Percentiles rank a stretch among this genome's conserved stretches.
Conservation (phyloP, 164 flowering plant species). For the Sedum album region DNA sequence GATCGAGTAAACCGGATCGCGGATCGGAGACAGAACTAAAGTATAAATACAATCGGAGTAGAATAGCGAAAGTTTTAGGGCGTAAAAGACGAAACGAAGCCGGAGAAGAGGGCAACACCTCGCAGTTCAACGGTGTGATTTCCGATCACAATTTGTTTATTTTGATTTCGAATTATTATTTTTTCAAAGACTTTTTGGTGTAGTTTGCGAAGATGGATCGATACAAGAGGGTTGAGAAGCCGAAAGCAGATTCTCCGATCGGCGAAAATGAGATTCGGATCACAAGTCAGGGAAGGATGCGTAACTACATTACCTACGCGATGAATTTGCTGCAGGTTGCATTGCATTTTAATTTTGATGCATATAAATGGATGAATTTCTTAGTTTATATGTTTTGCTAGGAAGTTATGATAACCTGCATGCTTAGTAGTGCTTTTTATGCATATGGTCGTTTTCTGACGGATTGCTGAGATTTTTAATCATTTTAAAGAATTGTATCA, state of each 20-base stretch:
- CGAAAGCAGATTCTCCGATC: constrained; percentile 7
- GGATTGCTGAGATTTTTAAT: too few relatives aligned
- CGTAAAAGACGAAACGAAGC: constrained; percentile 5
- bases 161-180: background rate
- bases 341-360: background rate
- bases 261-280: constrained; percentile 8
- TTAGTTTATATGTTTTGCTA: background rate
- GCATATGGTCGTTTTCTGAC: too few relatives aligned
- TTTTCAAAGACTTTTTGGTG: background rate
- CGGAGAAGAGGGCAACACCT: background rate
- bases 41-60: background rate
- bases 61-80: background rate
- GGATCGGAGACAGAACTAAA: background rate
- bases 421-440: too few relatives aligned
- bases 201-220: constrained; percentile 1
- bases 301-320: constrained; percentile 7
- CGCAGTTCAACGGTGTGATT: background rate
- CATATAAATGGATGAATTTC: too few relatives aligned
- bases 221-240: constrained; percentile 8
- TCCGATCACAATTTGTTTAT: background rate
- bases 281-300: too few relatives aligned
- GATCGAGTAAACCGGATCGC: background rate
- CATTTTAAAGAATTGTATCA: too few relatives aligned
- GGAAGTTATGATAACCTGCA: background rate
- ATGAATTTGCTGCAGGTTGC: constrained; percentile 9